These are phyloP conservation scores for Geotrichum cucujoidarum DNA, from an alignment of 1,139 yeast species.

Conservation along the genomic window DNA sequence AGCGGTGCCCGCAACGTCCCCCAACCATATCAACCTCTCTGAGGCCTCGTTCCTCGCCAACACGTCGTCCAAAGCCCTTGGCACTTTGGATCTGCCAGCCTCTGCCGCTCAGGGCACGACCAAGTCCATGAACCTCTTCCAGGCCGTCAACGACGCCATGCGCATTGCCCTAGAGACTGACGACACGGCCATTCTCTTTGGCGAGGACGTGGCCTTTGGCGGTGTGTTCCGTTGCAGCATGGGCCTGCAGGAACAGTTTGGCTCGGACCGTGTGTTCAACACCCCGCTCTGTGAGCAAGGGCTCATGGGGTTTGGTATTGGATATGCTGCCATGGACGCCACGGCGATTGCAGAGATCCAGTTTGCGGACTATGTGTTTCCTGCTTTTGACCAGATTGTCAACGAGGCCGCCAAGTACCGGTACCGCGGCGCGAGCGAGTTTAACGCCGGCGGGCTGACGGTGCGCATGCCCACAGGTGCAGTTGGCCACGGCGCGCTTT, in stretches of 20 bases:
- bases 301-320: conserved; percentile 37
- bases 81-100: conserved; percentile 24
- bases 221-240: conserved; percentile 40
- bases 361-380: conserved; percentile 39
- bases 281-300: conserved; percentile 39
- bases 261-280: conserved; percentile 37
- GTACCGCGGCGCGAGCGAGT: conserved; percentile 32
- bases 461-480: conserved; percentile 39
- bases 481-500: conserved; percentile 39
- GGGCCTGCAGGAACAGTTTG: conserved; percentile 38
- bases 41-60: conserved; percentile 31
- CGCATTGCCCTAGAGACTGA: conserved; percentile 36
- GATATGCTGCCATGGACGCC: conserved; percentile 37
- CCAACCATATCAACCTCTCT: conserved; percentile 27
- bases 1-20: conserved; percentile 19
- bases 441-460: conserved; percentile 36
- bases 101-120: conserved; percentile 14
- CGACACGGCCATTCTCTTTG: conserved; percentile 35
- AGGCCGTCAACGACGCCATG: conserved; percentile 36
- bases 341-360: conserved; percentile 40
- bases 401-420: conserved; percentile 39
- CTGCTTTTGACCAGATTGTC: conserved; percentile 39
- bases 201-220: conserved; percentile 40
- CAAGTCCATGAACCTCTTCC: conserved; percentile 34
- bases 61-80: conserved; percentile 24